Percentiles rank a stretch among this genome's conserved stretches.
Conservation (phyloP, 2,329 filamentous ascomycete species). For the Akanthomyces dipterigenus region DNA sequence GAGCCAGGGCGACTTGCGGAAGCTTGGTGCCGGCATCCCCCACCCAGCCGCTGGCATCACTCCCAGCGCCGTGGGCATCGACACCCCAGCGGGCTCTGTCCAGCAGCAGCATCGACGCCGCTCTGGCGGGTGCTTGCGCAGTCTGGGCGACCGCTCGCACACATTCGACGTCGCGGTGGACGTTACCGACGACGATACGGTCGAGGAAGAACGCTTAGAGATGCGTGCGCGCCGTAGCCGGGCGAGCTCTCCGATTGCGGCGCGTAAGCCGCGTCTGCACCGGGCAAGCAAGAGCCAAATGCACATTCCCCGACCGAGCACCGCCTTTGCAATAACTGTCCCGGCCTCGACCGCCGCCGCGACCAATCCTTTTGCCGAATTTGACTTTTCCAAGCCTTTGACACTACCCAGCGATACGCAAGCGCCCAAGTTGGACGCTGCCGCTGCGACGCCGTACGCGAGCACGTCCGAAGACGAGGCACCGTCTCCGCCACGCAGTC, state of each 20-base stretch:
- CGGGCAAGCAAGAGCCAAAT: conserved; percentile 33
- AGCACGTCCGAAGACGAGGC: background rate
- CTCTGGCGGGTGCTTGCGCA: conserved; percentile 43
- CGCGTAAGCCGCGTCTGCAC: conserved; percentile 36
- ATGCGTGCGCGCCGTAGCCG: conserved; percentile 29
- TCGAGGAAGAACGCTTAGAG: conserved; percentile 37
- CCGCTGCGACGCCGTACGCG: background rate
- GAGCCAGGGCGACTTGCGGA: conserved; percentile 54
- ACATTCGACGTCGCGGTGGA: conserved; percentile 26
- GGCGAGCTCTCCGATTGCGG: conserved; percentile 19
- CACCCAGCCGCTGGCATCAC: conserved; percentile 15
- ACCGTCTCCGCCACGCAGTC: background rate
- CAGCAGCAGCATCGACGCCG: conserved; percentile 38
- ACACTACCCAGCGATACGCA: background rate
- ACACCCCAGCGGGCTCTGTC: conserved; percentile 17
- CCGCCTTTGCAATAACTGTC: conserved; percentile 8
- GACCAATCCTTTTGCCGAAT: conserved; percentile 16
- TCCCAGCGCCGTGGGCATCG: conserved; percentile 17
- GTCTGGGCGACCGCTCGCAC: conserved; percentile 29
- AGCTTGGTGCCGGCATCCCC: conserved; percentile 28
- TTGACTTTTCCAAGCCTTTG: conserved; percentile 32
- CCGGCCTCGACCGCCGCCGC: conserved; percentile 11
- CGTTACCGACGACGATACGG: conserved; percentile 38
- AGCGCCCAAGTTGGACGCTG: background rate
- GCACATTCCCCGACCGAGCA: conserved; percentile 22